Evolutionary conservation across 495 filamentous ascomycete species (phyloP), one percentile per base, ranked within the genome.

Genomic region (Talaromyces nanjingensis): DNA sequence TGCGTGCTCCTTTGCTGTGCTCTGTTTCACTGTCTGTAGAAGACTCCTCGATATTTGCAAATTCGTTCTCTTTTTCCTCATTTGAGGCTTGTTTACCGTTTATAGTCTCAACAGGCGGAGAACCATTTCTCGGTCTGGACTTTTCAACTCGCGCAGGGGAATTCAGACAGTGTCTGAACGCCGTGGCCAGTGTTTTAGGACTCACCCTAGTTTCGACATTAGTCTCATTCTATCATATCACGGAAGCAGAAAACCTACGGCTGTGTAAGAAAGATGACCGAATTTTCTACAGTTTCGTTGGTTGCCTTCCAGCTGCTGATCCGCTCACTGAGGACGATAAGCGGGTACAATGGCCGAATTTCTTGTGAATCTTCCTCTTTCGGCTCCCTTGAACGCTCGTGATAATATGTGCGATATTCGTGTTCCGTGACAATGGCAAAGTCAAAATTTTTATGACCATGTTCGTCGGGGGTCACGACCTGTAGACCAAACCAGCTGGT

Each of bases 401-500:
- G 12, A 3, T 42, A n/a, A 9, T 42, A 42, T 42, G 37, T 42
- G 37, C 37, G 37, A 6, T 42, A 42, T 42, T 42, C 37, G 14
- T 42, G 37, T 12, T 42, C 37, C 3, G 37, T 42, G 4, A 42
- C 37, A 42, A 42, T 42, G 9, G 37, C 11, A 2, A 42, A 42
- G 37, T 42, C 37, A 4, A 42, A 12, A 16, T n/a, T 42, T 16
- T 6, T 12, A 14, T 42, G 37, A 16, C 12, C 12, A 11, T 42
- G 12, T 42, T 77, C 72, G 6, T 74, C 72, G 9, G 67, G 62
- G 11, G 70, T 70, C 14, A 78, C 55, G 9, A 76, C 68, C 6
- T 64, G 61, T 2, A 78, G 62, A 2, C 69, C 68, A 42, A 75
- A 76, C 76, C 76, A 78, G 4, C 70, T 65, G n/a, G 33, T 37